Conservation (phyloP, 139 green algal genomes). For the Asterochloris sp. region DNA sequence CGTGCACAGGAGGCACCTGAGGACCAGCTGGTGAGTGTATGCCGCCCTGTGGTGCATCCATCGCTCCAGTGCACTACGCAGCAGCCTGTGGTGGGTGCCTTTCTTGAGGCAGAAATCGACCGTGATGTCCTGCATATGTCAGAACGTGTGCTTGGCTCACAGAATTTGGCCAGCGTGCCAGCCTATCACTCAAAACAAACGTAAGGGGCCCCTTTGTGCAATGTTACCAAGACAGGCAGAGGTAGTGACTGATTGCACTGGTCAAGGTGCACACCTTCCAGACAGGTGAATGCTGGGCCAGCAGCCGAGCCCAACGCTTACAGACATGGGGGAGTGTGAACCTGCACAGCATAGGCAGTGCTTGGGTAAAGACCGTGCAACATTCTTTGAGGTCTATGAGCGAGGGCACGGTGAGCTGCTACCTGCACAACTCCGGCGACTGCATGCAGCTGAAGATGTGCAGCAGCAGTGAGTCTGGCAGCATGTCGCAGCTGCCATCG, state of each 20-base stretch:
- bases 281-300: neutral
- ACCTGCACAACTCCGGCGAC: neutral
- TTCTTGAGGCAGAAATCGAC: slow-evolving; percentile 13
- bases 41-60: slow-evolving; percentile 3
- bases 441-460: neutral
- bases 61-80: neutral
- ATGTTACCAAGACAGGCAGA: neutral
- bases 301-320: neutral
- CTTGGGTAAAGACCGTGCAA: neutral
- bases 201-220: neutral
- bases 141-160: too few species aligned
- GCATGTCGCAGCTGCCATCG: neutral
- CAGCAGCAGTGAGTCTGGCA: slow-evolving; percentile 7
- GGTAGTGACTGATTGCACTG: neutral
- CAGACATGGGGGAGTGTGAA: neutral
- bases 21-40: neutral
- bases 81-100: neutral
- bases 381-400: neutral
- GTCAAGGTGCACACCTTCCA: neutral
- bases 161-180: neutral
- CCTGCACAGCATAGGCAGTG: neutral
- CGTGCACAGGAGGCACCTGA: neutral
- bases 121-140: neutral
- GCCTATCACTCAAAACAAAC: neutral
- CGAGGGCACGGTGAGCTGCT: neutral